phyloP scores from a whole-genome alignment of 1,139 yeast genomes.

The Chernovozyma aurita region DNA sequence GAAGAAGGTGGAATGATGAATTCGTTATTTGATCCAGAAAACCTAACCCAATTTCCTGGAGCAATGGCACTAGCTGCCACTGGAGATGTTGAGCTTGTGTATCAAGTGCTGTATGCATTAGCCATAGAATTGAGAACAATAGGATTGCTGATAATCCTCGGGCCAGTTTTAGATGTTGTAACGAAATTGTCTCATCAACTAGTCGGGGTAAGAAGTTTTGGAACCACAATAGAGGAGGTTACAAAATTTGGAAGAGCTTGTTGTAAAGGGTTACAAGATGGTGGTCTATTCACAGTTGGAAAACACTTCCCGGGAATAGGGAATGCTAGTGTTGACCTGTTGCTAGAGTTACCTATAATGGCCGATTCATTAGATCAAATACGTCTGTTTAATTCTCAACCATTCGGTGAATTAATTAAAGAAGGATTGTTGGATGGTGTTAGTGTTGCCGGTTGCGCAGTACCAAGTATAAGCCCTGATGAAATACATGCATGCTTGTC shows the following conservation, averaged over 20 bases:
- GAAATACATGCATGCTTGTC: constrained; percentile 63
- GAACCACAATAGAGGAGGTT: constrained; percentile 58
- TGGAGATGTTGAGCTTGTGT: constrained; percentile 46
- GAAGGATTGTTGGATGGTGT: constrained; percentile 51
- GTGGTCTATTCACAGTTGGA: constrained; percentile 55
- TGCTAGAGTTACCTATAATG: constrained; percentile 57
- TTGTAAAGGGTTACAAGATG: constrained; percentile 51
- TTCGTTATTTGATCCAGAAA: constrained; percentile 50
- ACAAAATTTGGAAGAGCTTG: constrained; percentile 51
- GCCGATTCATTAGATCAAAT: constrained; percentile 55
- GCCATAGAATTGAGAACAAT: constrained; percentile 50
- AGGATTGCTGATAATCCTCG: constrained; percentile 56
- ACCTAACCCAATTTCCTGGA: constrained; percentile 58
- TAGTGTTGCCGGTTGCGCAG: constrained; percentile 65
- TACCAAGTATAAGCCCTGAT: constrained; percentile 59
- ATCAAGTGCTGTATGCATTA: constrained; percentile 51
- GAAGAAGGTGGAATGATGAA: constrained; percentile 80
- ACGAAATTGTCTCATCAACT: constrained; percentile 54
- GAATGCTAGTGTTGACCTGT: constrained; percentile 54
- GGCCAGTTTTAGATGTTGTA: constrained; percentile 63
- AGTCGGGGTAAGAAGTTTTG: constrained; percentile 62
- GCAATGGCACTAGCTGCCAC: constrained; percentile 65
- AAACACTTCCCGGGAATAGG: constrained; percentile 71
- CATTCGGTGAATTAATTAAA: constrained; percentile 49
- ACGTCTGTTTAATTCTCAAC: constrained; percentile 46